A percentile compares a stretch with the other conserved stretches of the same genome.
phyloP scores from a whole-genome alignment of 2,329 filamentous ascomycete species.

The Diplodia intermedia region DNA sequence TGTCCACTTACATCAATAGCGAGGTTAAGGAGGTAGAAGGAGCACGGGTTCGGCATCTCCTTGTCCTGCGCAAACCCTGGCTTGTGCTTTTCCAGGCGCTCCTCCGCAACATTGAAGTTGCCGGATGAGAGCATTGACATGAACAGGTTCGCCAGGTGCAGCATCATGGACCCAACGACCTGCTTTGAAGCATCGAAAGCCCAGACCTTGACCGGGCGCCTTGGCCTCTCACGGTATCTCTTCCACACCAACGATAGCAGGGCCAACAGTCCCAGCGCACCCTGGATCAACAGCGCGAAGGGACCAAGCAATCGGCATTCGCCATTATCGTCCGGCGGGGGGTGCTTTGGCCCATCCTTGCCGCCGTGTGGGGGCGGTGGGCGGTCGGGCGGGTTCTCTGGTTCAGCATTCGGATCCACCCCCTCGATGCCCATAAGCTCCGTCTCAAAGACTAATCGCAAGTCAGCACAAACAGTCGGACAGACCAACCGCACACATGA shows the following conservation, averaged over 20 bases:
- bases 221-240: constrained; percentile 87
- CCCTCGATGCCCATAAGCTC: constrained; percentile 85
- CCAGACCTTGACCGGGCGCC: constrained; percentile 94
- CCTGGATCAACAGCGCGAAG: constrained; percentile 90
- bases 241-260: constrained; percentile 90
- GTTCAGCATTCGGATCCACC: constrained; percentile 53
- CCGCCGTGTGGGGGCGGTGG: constrained; percentile 26
- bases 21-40: constrained; percentile 92
- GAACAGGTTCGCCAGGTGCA: constrained; percentile 90
- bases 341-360: constrained; percentile 41
- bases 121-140: constrained; percentile 97
- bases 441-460: constrained; percentile 81
- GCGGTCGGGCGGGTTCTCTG: constrained; percentile 8
- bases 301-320: constrained; percentile 88
- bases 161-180: constrained; percentile 88
- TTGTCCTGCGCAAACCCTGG: constrained; percentile 47
- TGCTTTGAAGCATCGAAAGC: constrained; percentile 98
- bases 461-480: constrained; percentile 38
- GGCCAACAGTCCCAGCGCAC: constrained; percentile 81
- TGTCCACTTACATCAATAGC: constrained; percentile 83
- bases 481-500: not conserved
- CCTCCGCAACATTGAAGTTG: constrained; percentile 70
- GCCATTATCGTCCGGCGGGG: constrained; percentile 59
- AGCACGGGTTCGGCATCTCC: constrained; percentile 85
- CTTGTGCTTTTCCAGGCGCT: constrained; percentile 37